A percentile compares a stretch with the other conserved stretches of the same genome.
Conservation (phyloP, 1,284 basidiomycete genomes). For the Boletus semigastroideus region DNA sequence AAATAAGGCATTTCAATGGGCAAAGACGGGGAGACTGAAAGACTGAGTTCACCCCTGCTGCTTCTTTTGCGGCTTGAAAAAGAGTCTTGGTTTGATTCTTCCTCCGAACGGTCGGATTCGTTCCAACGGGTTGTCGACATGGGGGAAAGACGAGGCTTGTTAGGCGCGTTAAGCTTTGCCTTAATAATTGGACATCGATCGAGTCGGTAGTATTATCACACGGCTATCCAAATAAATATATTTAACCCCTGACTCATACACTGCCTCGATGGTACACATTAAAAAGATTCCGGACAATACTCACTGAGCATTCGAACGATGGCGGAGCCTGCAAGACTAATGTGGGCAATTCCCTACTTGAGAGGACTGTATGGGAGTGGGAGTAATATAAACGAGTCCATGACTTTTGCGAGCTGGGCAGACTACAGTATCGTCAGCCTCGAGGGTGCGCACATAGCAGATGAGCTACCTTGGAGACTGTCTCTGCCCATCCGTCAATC, state of each 20-base stretch:
- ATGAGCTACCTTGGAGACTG: constrained; percentile 77
- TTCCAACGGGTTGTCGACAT: constrained; percentile 43
- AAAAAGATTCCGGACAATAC: not conserved
- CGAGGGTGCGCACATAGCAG: not conserved
- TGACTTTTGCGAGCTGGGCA: constrained; percentile 69
- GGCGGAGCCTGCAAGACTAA: constrained; percentile 1
- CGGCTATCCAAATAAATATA: constrained; percentile 2
- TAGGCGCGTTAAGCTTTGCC: constrained; percentile 1
- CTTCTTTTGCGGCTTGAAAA: constrained; percentile 58
- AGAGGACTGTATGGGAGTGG: constrained; percentile 80
- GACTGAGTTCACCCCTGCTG: constrained; percentile 53
- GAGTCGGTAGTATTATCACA: constrained; percentile 14
- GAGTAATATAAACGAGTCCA: constrained; percentile 76
- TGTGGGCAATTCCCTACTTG: constrained; percentile 45
- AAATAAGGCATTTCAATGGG: constrained; percentile 8
- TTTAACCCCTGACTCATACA: constrained; percentile 12
- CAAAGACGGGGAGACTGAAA: constrained; percentile 4
- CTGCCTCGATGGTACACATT: too few species aligned
- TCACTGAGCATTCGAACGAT: not conserved
- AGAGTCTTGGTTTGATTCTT: constrained; percentile 45
- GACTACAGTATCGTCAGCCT: constrained; percentile 51
- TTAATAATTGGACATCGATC: constrained; percentile 3
- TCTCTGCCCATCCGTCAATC: constrained; percentile 91
- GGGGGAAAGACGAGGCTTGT: constrained; percentile 23
- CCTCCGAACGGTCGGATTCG: constrained; percentile 60